Percentiles rank a stretch among this genome's conserved stretches.
Conservation (phyloP, 306 rosid species). For the Trifolium subterraneum region DNA sequence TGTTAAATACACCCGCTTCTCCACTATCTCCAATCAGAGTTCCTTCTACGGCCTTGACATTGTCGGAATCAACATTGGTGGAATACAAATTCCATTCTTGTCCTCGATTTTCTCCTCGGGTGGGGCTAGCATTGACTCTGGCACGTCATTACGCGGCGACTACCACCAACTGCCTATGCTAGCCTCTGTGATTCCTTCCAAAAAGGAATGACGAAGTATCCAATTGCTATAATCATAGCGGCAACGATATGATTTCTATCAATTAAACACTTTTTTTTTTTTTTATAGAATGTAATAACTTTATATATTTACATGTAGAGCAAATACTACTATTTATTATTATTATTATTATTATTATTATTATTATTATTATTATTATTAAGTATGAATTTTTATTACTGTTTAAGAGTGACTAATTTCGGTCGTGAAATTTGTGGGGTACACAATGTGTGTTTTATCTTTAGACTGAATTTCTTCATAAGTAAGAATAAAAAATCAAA, state of each 20-base stretch:
- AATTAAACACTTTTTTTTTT: too few species aligned
- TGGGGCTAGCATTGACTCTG: slow-evolving; percentile 74
- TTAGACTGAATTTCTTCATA: too few species aligned
- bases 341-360: too few species aligned
- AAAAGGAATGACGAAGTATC: slow-evolving; percentile 54
- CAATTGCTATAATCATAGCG: slow-evolving; percentile 52
- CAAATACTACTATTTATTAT: too few species aligned
- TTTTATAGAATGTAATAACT: too few species aligned
- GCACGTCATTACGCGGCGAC: slow-evolving; percentile 68
- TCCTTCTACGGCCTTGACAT: slow-evolving; percentile 62
- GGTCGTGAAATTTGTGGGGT: too few species aligned
- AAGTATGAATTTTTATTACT: too few species aligned
- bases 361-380: too few species aligned
- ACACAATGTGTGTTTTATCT: too few species aligned
- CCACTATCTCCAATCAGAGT: slow-evolving; percentile 15
- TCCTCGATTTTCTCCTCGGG: slow-evolving; percentile 48
- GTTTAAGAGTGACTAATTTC: too few species aligned
- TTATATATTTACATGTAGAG: too few species aligned
- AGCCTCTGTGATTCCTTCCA: slow-evolving; percentile 47
- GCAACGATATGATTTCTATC: neutral
- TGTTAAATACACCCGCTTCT: slow-evolving; percentile 59
- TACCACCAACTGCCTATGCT: slow-evolving; percentile 62
- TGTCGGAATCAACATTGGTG: slow-evolving; percentile 49
- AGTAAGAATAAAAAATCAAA: too few species aligned
- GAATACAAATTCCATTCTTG: slow-evolving; percentile 43